A percentile compares a stretch with the other conserved stretches of the same genome.
Evolutionary conservation across 768 basidiomycete species (phyloP).

Genomic region (Lentinula raphanica): DNA sequence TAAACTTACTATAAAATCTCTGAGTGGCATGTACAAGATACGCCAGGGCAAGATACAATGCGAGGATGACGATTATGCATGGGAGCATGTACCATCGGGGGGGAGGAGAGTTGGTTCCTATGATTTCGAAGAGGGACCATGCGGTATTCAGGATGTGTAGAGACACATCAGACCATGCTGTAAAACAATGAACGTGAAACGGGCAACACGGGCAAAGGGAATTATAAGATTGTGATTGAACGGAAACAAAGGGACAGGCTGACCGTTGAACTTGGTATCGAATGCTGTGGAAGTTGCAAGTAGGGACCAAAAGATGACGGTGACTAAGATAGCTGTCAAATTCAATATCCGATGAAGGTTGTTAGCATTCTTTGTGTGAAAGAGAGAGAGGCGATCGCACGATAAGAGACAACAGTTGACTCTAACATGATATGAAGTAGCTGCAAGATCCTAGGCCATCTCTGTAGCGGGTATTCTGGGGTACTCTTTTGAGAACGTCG

Average conservation of each 20-base stretch:
- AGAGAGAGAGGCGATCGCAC: slow-evolving; percentile 38
- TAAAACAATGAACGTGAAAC: not conserved
- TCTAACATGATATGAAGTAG: slow-evolving; percentile 51
- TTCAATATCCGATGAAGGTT: no score
- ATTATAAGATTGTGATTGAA: no score
- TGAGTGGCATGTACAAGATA: slow-evolving; percentile 61
- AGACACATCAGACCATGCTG: slow-evolving; percentile 58
- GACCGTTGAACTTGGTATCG: slow-evolving; percentile 31
- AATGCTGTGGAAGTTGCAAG: slow-evolving; percentile 41
- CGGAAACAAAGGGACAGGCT: slow-evolving; percentile 17
- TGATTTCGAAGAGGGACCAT: slow-evolving; percentile 54
- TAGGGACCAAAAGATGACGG: slow-evolving; percentile 58
- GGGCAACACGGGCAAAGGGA: no score
- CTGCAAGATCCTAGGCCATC: slow-evolving; percentile 52
- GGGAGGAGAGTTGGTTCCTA: slow-evolving; percentile 47
- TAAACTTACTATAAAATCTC: slow-evolving; percentile 56
- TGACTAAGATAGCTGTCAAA: slow-evolving; percentile 62
- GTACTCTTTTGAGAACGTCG: slow-evolving; percentile 12
- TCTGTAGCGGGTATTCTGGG: slow-evolving; percentile 47
- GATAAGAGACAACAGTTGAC: slow-evolving; percentile 47
- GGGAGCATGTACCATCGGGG: slow-evolving; percentile 48
- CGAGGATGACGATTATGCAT: slow-evolving; percentile 44
- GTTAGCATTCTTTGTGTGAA: no score
- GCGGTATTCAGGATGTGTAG: slow-evolving; percentile 55
- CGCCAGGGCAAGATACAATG: slow-evolving; percentile 56